Evolutionary conservation across 345 rosid species (phyloP).

Genomic region (Geranium rotundifolium): DNA sequence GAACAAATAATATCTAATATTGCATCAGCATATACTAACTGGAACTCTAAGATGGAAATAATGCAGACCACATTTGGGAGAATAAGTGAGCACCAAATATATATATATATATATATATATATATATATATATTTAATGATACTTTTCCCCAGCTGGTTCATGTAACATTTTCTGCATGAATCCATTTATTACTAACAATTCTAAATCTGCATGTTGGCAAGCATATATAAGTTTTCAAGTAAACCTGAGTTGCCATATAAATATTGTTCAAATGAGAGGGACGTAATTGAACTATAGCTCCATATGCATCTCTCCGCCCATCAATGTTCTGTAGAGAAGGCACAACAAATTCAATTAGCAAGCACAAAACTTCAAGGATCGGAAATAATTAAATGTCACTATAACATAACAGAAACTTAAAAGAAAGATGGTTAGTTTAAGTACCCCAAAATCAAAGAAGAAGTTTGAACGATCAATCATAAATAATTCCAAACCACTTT

Average conservation of each 20-base stretch:
- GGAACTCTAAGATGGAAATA: too few species aligned
- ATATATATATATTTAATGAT: too few species aligned
- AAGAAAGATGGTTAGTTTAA: conserved; percentile 9
- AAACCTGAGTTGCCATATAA: conserved; percentile 96
- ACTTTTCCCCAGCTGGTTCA: neutral
- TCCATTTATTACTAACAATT: neutral
- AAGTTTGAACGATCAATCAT: conserved; percentile 93
- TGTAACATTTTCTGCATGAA: neutral
- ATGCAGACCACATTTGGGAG: too few species aligned
- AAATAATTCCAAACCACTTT: conserved; percentile 95
- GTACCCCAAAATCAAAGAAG: conserved; percentile 97
- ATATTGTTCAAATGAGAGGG: conserved; percentile 90
- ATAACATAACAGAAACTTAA: conserved; percentile 4
- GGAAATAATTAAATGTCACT: conserved; percentile 3
- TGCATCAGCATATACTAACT: neutral
- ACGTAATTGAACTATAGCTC: conserved; percentile 76
- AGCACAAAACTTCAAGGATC: neutral
- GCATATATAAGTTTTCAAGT: conserved; percentile 2
- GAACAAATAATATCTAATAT: neutral
- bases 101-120: too few species aligned
- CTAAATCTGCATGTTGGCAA: neutral
- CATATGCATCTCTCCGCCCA: conserved; percentile 82
- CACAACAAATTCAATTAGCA: conserved; percentile 4
- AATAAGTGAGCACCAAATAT: too few species aligned
- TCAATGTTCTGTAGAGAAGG: conserved; percentile 49